Evolutionary conservation across 2,329 filamentous ascomycete species (phyloP).

Genomic region (Aspergillus persii): DNA sequence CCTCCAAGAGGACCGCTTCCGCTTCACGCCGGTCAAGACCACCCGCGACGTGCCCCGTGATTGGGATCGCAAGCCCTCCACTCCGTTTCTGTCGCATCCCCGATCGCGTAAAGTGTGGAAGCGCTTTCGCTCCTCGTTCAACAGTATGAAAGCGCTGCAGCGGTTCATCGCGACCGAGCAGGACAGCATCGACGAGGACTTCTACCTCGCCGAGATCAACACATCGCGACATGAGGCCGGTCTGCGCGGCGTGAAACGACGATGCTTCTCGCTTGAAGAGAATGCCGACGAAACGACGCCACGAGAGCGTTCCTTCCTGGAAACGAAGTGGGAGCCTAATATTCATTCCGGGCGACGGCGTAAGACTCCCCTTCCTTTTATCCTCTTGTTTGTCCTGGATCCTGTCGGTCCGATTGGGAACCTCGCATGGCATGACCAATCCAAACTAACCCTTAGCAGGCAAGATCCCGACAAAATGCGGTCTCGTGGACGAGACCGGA

Average conservation of each 20-base stretch:
- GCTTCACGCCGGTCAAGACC: slow-evolving; percentile 43
- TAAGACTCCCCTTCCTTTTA: slow-evolving; percentile 11
- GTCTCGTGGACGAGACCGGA: slow-evolving; percentile 10
- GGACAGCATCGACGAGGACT: slow-evolving; percentile 19
- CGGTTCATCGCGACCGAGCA: slow-evolving; percentile 20
- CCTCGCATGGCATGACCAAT: not conserved
- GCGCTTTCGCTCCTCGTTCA: slow-evolving; percentile 38
- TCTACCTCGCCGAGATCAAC: slow-evolving; percentile 35
- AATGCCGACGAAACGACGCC: not conserved
- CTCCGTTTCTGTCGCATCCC: slow-evolving; percentile 37
- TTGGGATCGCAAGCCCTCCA: slow-evolving; percentile 47
- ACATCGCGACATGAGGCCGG: slow-evolving; percentile 24
- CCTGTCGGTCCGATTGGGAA: not conserved
- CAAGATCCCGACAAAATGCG: slow-evolving; percentile 19
- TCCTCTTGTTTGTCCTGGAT: not conserved
- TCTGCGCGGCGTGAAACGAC: slow-evolving; percentile 38
- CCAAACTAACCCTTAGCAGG: slow-evolving; percentile 16
- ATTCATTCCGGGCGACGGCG: slow-evolving; percentile 28
- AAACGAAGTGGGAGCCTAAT: slow-evolving; percentile 43
- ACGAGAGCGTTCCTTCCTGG: slow-evolving; percentile 37
- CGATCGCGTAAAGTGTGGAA: slow-evolving; percentile 49
- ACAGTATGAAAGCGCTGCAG: slow-evolving; percentile 32
- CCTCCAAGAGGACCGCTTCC: slow-evolving; percentile 29
- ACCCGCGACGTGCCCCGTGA: slow-evolving; percentile 35
- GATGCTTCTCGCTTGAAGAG: slow-evolving; percentile 23